A percentile compares a stretch with the other conserved stretches of the same genome.
Evolutionary conservation across 306 rosid species (phyloP).

Genomic region (Castanea sativa): DNA sequence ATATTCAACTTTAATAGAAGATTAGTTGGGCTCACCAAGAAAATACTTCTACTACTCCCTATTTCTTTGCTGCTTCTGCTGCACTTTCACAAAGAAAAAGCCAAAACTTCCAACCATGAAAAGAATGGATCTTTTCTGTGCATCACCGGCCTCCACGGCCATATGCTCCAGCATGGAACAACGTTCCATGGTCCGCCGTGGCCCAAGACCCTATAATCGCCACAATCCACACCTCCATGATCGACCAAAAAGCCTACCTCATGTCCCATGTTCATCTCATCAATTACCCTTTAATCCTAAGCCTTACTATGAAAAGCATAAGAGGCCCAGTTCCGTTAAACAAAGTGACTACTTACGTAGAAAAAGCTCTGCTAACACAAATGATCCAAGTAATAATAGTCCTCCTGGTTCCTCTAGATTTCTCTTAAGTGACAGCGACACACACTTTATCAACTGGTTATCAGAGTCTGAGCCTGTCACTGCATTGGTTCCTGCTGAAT

Average conservation of each 20-base stretch:
- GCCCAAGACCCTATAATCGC: slow-evolving; percentile 24
- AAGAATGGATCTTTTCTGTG: slow-evolving; percentile 61
- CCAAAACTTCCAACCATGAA: slow-evolving; percentile 37
- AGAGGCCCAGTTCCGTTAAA: slow-evolving; percentile 38
- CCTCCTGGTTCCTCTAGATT: slow-evolving; percentile 38
- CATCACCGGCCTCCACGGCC: slow-evolving; percentile 72
- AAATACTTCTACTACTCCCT: neutral
- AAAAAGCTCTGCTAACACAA: slow-evolving; percentile 47
- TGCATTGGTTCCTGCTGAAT: slow-evolving; percentile 19
- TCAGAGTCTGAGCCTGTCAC: slow-evolving; percentile 34
- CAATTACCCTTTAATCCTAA: slow-evolving; percentile 62
- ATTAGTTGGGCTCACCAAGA: slow-evolving; percentile 20
- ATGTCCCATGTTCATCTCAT: slow-evolving; percentile 68
- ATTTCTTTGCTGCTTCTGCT: neutral
- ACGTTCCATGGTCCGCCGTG: slow-evolving; percentile 33
- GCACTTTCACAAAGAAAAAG: neutral
- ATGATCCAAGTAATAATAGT: slow-evolving; percentile 20
- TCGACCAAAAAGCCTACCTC: slow-evolving; percentile 28
- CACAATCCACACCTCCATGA: slow-evolving; percentile 18
- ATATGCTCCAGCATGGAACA: slow-evolving; percentile 51
- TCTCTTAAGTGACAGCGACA: slow-evolving; percentile 45
- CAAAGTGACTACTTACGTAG: slow-evolving; percentile 32
- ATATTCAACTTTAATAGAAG: slow-evolving; percentile 16
- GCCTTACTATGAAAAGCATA: slow-evolving; percentile 44
- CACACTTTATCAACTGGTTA: slow-evolving; percentile 49